A percentile compares a stretch with the other conserved stretches of the same genome.
phyloP scores from a whole-genome alignment of 805 yeast species.

The Tetrapisispora iriomotensis region DNA sequence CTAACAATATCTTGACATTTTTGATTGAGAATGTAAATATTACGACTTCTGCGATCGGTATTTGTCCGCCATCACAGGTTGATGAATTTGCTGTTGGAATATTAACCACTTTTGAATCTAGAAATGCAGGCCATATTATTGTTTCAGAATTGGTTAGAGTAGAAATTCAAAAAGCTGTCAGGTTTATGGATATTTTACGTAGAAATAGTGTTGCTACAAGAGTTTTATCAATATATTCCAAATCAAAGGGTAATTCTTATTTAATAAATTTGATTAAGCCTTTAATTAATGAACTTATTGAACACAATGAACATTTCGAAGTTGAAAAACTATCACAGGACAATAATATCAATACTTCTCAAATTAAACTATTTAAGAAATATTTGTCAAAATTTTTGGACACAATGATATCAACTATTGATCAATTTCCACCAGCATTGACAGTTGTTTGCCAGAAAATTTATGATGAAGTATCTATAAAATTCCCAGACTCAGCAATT shows the following conservation, averaged over 20 bases:
- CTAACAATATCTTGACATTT: slow-evolving; percentile 23
- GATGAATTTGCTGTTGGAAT: slow-evolving; percentile 61
- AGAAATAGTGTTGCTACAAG: slow-evolving; percentile 78
- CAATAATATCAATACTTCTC: slow-evolving; percentile 33
- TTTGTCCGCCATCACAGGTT: slow-evolving; percentile 60
- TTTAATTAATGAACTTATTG: slow-evolving; percentile 43
- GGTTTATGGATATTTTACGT: slow-evolving; percentile 65
- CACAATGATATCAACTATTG: slow-evolving; percentile 46
- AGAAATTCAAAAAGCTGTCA: slow-evolving; percentile 51
- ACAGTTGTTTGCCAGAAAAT: slow-evolving; percentile 62
- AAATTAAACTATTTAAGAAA: slow-evolving; percentile 41
- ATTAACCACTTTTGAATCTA: slow-evolving; percentile 42
- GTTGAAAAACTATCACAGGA: slow-evolving; percentile 42
- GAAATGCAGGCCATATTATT: slow-evolving; percentile 36
- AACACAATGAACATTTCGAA: slow-evolving; percentile 47
- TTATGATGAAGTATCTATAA: slow-evolving; percentile 43
- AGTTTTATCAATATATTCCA: slow-evolving; percentile 60
- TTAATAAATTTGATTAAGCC: slow-evolving; percentile 45
- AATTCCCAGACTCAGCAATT: slow-evolving; percentile 56
- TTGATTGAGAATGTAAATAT: slow-evolving; percentile 34
- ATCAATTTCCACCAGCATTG: slow-evolving; percentile 59
- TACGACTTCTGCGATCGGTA: slow-evolving; percentile 43
- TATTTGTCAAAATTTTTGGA: slow-evolving; percentile 50
- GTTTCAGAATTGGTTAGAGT: slow-evolving; percentile 46
- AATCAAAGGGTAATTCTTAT: slow-evolving; percentile 54